Conservation (phyloP, 2,329 filamentous ascomycete genomes). For the Cryoendolithus antarcticus region DNA sequence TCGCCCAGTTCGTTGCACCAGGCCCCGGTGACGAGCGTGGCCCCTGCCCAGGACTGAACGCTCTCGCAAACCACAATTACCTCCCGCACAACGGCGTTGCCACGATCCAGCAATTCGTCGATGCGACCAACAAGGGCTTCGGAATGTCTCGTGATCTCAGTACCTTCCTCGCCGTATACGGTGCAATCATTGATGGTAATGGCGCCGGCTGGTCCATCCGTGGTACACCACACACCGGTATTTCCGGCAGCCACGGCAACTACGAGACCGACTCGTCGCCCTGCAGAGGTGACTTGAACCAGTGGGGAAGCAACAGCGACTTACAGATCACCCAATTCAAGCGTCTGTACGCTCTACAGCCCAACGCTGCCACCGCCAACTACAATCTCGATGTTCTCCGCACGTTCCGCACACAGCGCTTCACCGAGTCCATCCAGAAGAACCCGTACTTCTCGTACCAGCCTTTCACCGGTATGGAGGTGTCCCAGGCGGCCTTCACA, state of each 20-base stretch:
- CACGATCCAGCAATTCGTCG: slow-evolving; percentile 23
- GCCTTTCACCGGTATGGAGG: slow-evolving; percentile 13
- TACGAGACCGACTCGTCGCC: slow-evolving; percentile 25
- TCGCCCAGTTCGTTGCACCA: slow-evolving; percentile 16
- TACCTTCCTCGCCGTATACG: slow-evolving; percentile 21
- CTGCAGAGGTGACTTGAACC: slow-evolving; percentile 20
- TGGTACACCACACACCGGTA: slow-evolving; percentile 15
- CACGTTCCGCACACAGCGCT: no score
- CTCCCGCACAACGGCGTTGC: slow-evolving; percentile 22
- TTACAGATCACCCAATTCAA: slow-evolving; percentile 13
- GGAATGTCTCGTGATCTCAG: slow-evolving; percentile 22
- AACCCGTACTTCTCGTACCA: slow-evolving; percentile 24
- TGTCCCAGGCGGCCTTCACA: slow-evolving; percentile 13
- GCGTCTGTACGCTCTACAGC: slow-evolving; percentile 11
- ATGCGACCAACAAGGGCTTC: slow-evolving; percentile 15
- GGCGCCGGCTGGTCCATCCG: slow-evolving; percentile 17
- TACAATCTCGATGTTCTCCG: no score
- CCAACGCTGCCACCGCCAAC: no score
- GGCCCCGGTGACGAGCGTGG: slow-evolving; percentile 18
- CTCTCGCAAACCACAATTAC: slow-evolving; percentile 23
- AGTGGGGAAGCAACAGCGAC: slow-evolving; percentile 13
- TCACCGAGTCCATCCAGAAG: slow-evolving; percentile 7
- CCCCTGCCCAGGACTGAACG: slow-evolving; percentile 23
- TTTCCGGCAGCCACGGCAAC: slow-evolving; percentile 20
- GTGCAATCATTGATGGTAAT: slow-evolving; percentile 22